Evolutionary conservation across 2,329 filamentous ascomycete genomes (phyloP).

Genomic region (Magnaporthales sp.): DNA sequence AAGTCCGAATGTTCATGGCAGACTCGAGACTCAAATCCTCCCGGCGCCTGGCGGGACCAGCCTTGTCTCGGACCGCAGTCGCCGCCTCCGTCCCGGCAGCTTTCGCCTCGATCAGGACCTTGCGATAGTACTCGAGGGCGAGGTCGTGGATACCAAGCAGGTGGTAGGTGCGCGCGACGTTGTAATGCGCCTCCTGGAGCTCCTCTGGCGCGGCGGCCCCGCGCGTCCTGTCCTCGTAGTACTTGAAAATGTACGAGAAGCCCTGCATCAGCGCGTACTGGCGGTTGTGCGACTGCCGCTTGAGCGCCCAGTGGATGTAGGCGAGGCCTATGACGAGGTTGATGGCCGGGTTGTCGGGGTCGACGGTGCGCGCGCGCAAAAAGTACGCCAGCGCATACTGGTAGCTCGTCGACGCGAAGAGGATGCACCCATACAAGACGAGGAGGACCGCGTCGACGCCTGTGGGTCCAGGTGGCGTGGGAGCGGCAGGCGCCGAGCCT

Average conservation of each 20-base stretch:
- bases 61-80: slow-evolving; percentile 6
- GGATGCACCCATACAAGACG: slow-evolving; percentile 82
- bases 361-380: slow-evolving; percentile 64
- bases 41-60: slow-evolving; percentile 14
- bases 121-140: slow-evolving; percentile 61
- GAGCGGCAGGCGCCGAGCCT: slow-evolving; percentile 15
- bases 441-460: slow-evolving; percentile 70
- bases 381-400: slow-evolving; percentile 81
- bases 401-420: slow-evolving; percentile 77
- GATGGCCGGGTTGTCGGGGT: slow-evolving; percentile 68
- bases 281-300: slow-evolving; percentile 81
- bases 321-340: slow-evolving; percentile 74
- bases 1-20: slow-evolving; percentile 63
- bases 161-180: slow-evolving; percentile 69
- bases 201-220: slow-evolving; percentile 21
- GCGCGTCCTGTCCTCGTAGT: slow-evolving; percentile 51
- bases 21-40: slow-evolving; percentile 61
- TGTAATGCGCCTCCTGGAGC: slow-evolving; percentile 72
- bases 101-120: slow-evolving; percentile 32
- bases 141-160: slow-evolving; percentile 64
- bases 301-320: slow-evolving; percentile 83
- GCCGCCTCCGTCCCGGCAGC: slow-evolving; percentile 4
- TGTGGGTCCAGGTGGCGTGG: slow-evolving; percentile 11
- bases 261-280: slow-evolving; percentile 85
- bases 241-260: slow-evolving; percentile 68